Conservation (phyloP, 2,329 filamentous ascomycete species). For the Didymellaceae sp. region DNA sequence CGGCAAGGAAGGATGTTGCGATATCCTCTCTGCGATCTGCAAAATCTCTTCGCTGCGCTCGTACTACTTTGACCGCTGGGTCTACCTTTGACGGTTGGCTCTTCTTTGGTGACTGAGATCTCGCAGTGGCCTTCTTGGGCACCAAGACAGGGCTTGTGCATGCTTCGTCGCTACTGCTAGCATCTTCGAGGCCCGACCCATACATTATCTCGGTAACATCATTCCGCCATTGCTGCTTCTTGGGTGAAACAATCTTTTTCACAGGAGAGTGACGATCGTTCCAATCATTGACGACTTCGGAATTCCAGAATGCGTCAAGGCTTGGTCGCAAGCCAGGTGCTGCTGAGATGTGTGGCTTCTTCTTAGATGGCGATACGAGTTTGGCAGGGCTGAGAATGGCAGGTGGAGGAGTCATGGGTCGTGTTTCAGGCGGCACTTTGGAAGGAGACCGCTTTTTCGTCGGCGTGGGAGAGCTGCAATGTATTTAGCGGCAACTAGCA, state of each 20-base stretch:
- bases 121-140: slow-evolving; percentile 22
- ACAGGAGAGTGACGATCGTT: slow-evolving; percentile 46
- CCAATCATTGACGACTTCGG: slow-evolving; percentile 46
- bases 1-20: slow-evolving; percentile 68
- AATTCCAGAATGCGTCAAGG: slow-evolving; percentile 49
- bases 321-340: slow-evolving; percentile 42
- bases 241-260: slow-evolving; percentile 44
- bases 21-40: slow-evolving; percentile 66
- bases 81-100: slow-evolving; percentile 1
- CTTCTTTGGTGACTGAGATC: slow-evolving; percentile 18
- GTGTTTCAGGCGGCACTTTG: slow-evolving; percentile 41
- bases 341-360: slow-evolving; percentile 38
- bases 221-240: slow-evolving; percentile 45
- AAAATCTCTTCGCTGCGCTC: slow-evolving; percentile 62
- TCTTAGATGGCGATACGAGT: slow-evolving; percentile 48
- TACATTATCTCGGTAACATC: slow-evolving; percentile 37
- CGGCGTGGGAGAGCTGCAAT: slow-evolving; percentile 40
- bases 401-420: slow-evolving; percentile 42
- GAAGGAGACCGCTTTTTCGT: slow-evolving; percentile 42
- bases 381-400: slow-evolving; percentile 38
- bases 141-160: slow-evolving; percentile 29
- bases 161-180: slow-evolving; percentile 30
- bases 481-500: not conserved
- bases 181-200: slow-evolving; percentile 30
- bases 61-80: slow-evolving; percentile 30